Evolutionary conservation across 2,329 filamentous ascomycete genomes (phyloP).

Genomic region (Grosmannia clavigera): DNA sequence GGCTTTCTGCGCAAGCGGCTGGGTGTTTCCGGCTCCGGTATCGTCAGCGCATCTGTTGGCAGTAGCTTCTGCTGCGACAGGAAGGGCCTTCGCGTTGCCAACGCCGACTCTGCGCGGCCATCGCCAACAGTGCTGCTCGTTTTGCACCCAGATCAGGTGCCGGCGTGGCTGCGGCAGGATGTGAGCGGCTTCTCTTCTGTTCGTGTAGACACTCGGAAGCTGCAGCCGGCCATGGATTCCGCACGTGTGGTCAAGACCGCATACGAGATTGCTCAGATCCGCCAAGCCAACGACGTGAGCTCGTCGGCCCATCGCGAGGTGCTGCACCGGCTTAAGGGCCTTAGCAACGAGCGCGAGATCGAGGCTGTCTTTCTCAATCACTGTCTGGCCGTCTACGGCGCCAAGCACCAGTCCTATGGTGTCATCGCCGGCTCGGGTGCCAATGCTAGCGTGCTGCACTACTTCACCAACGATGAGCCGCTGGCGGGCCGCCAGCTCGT

Average conservation of each 20-base stretch:
- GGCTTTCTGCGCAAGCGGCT: slow-evolving; percentile 38
- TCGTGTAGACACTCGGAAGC: slow-evolving; percentile 33
- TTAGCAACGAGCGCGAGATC: slow-evolving; percentile 70
- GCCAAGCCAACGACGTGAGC: slow-evolving; percentile 69
- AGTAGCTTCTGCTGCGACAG: slow-evolving; percentile 10
- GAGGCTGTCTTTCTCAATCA: slow-evolving; percentile 64
- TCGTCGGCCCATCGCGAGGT: slow-evolving; percentile 65
- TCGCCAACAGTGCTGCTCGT: slow-evolving; percentile 28
- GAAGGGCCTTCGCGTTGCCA: slow-evolving; percentile 12
- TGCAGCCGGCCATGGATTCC: slow-evolving; percentile 64
- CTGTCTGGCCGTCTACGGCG: slow-evolving; percentile 55
- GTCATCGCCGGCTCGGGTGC: slow-evolving; percentile 75
- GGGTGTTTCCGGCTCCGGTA: slow-evolving; percentile 6
- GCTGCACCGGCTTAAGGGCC: slow-evolving; percentile 46
- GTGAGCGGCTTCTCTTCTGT: slow-evolving; percentile 9
- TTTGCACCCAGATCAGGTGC: slow-evolving; percentile 23
- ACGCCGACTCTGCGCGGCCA: not conserved
- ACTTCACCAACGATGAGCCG: slow-evolving; percentile 64
- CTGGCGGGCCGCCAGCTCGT: slow-evolving; percentile 60
- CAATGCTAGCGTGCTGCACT: slow-evolving; percentile 82
- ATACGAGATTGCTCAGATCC: slow-evolving; percentile 76
- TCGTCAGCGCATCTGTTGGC: not conserved
- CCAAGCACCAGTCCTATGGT: slow-evolving; percentile 70
- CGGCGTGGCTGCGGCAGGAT: slow-evolving; percentile 6
- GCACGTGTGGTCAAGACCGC: slow-evolving; percentile 71